These are phyloP conservation scores for Rhodotorula paludigena DNA, from an alignment of 768 basidiomycete species.

Conservation along the genomic window DNA sequence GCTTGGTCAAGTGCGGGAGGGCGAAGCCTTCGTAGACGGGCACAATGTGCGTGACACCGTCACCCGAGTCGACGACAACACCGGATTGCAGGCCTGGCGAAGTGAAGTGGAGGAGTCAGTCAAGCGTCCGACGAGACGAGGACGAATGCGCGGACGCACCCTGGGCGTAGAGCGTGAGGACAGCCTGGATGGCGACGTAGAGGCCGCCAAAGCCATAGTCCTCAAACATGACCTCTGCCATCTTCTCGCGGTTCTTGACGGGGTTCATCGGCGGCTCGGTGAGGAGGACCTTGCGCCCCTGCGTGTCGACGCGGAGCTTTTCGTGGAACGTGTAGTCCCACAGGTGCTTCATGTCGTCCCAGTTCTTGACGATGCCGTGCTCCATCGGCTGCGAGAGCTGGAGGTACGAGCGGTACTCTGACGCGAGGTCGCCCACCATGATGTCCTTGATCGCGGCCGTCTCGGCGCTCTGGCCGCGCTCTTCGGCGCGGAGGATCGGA, in stretches of 20 bases:
- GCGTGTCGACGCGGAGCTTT: conserved; percentile 82
- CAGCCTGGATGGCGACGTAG: conserved; percentile 97
- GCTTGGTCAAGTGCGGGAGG: conserved; percentile 86
- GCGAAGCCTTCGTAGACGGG: conserved; percentile 97
- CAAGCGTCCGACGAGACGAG: neutral
- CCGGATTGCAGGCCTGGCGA: conserved; percentile 85
- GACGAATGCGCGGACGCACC: conserved; percentile 55
- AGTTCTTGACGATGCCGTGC: conserved; percentile 96
- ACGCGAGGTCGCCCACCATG: conserved; percentile 97
- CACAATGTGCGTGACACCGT: conserved; percentile 98
- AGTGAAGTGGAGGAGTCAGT: neutral
- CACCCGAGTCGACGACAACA: conserved; percentile 97
- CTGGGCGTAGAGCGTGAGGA: conserved; percentile 95
- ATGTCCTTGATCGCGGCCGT: conserved; percentile 85
- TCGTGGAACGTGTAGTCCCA: conserved; percentile 99
- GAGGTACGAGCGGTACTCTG: conserved; percentile 85
- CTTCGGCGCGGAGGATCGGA: conserved; percentile 94
- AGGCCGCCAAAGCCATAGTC: conserved; percentile 93
- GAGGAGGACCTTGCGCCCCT: conserved; percentile 79
- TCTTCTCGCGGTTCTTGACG: conserved; percentile 78
- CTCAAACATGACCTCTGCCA: conserved; percentile 99
- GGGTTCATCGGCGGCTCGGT: conserved; percentile 99
- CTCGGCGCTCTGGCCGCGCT: conserved; percentile 62
- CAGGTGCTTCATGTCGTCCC: conserved; percentile 97
- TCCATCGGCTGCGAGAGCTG: conserved; percentile 99